A percentile compares a stretch with the other conserved stretches of the same genome.
These are phyloP conservation scores for Exophiala bonariae DNA, from an alignment of 2,329 filamentous ascomycete genomes.

Conservation along the genomic window DNA sequence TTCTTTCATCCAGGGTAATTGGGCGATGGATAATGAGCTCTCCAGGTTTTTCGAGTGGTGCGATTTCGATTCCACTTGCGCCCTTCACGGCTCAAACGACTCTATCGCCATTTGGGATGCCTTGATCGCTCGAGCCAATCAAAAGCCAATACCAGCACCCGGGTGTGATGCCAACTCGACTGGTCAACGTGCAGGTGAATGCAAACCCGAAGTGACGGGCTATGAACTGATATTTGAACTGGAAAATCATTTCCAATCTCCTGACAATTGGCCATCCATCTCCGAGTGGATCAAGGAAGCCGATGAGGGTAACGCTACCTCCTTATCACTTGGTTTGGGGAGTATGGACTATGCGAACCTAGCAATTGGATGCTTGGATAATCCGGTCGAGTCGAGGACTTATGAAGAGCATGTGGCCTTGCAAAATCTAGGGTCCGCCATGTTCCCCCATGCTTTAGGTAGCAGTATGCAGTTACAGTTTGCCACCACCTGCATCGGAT, in stretches of 20 bases:
- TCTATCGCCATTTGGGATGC: conserved; percentile 4
- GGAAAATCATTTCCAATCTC: conserved; percentile 33
- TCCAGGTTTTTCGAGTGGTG: conserved; percentile 13
- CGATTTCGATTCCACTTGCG: conserved; percentile 9
- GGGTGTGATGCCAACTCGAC: conserved; percentile 35
- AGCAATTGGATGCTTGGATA: conserved; percentile 43
- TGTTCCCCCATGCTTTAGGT: conserved; percentile 38
- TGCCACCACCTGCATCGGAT: conserved; percentile 38
- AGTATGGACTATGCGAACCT: conserved; percentile 31
- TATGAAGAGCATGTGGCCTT: conserved; percentile 31
- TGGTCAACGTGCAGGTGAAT: conserved; percentile 35
- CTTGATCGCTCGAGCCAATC: conserved; percentile 13
- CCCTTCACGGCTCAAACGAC: conserved; percentile 1
- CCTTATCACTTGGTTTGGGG: conserved; percentile 33
- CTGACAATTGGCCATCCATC: conserved; percentile 25
- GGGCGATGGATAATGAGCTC: conserved; percentile 12
- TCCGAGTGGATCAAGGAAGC: conserved; percentile 32
- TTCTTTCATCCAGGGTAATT: neutral
- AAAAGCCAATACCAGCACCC: conserved; percentile 34
- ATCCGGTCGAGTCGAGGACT: conserved; percentile 30
- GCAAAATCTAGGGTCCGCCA: conserved; percentile 31
- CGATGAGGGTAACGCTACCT: conserved; percentile 38
- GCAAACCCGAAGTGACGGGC: conserved; percentile 36
- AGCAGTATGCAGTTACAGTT: conserved; percentile 35
- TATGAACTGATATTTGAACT: conserved; percentile 36